phyloP scores from a whole-genome alignment of 805 yeast species.

The Candida stauntonica region DNA sequence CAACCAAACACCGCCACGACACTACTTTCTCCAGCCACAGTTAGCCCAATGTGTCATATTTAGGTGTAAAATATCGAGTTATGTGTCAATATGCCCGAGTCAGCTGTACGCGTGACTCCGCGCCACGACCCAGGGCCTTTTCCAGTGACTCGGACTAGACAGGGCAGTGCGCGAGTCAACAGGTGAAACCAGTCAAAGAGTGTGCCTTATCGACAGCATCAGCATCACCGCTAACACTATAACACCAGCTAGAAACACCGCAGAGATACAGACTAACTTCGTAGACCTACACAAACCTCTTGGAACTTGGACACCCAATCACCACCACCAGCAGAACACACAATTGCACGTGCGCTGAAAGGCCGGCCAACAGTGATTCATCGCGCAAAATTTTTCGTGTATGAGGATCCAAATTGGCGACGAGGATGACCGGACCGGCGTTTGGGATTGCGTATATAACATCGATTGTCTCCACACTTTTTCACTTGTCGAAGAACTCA shows the following conservation, averaged over 20 bases:
- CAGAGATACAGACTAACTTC: no score
- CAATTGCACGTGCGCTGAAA: constrained; percentile 14
- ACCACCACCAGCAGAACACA: constrained; percentile 5
- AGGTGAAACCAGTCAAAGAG: no score
- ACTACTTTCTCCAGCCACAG: no score
- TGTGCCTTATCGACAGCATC: no score
- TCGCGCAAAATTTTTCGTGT: constrained; percentile 13
- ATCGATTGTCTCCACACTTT: background rate
- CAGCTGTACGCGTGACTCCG: constrained; percentile 1
- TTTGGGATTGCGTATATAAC: background rate
- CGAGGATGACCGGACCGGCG: constrained; percentile 1
- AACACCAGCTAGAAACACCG: no score
- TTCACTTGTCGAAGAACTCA: background rate
- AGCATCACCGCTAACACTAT: no score
- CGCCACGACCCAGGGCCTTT: no score
- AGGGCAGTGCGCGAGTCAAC: no score
- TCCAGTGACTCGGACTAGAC: no score
- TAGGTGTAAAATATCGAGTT: no score
- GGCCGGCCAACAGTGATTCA: constrained; percentile 4
- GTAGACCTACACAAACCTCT: no score
- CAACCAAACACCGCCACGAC: no score
- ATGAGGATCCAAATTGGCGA: constrained; percentile 8
- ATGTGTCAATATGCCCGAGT: constrained; percentile 4
- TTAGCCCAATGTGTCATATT: background rate
- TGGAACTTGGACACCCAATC: background rate